Evolutionary conservation across 768 basidiomycete species (phyloP), one percentile per base, ranked within the genome.

Genomic region (Calocera cornea): DNA sequence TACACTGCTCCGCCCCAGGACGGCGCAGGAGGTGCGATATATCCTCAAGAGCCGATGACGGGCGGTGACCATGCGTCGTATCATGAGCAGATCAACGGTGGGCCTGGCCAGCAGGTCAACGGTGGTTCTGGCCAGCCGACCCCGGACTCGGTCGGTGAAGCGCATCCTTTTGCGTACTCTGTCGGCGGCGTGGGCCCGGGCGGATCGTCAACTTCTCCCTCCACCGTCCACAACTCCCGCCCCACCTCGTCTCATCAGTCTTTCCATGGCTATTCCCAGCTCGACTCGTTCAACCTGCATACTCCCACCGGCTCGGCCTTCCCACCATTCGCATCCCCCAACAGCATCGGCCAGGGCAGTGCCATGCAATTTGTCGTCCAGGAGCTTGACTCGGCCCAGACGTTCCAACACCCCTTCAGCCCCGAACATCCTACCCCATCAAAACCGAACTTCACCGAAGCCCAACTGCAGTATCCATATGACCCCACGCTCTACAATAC

Each of bases 91-190:
- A 27, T 60, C 54, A 12, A 60, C 27, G 19, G 14, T 60, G 54
- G 54, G 7, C 31, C 54, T 60, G 54, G 54, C 54, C 54, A 60
- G 31, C 54, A 60, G 54, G 54, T 60, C 54, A 12, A 60, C 27
- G 19, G 14, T 60, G 54, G 54, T 31, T 60, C 54, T 60, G 54
- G 54, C 54, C 54, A 60, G 31, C 54, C 54, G 54, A 60, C 54
- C 27, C 54, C 54, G 14, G 54, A 60, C 54, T 60, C 54, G 44
- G 44, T 24, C 16, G 44, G 44, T 29, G 54, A 60, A 10, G 10
- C 54, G 14, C 14, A 11, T 19, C 27, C 54, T 27, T 60, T 60
- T 31, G 54, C 31, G 5, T 29, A 33, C 27, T 29, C 54, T 33
- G 27, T 27, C 2, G 54, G 54, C 11, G 54, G 54, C 24, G 54